phyloP scores from a whole-genome alignment of 2,329 filamentous ascomycete species.

The Pseudogymnoascus sp. region DNA sequence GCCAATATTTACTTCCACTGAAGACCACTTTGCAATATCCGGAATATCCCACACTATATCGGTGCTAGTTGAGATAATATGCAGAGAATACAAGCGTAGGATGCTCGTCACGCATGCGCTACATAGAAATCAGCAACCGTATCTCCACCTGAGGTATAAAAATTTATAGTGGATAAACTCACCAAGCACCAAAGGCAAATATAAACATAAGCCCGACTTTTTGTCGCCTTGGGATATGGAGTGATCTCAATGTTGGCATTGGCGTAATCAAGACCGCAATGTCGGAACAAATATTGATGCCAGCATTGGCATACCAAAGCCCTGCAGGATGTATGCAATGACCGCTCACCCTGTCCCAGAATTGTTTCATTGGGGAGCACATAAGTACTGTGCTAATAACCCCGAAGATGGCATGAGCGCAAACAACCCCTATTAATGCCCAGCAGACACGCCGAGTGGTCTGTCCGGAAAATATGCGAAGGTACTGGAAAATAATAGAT shows the following conservation, averaged over 20 bases:
- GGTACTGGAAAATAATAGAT: slow-evolving; percentile 34
- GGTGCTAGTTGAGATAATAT: slow-evolving; percentile 4
- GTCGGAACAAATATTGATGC: slow-evolving; percentile 18
- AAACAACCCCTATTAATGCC: no score
- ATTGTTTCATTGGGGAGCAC: slow-evolving; percentile 16
- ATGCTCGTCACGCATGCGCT: slow-evolving; percentile 17
- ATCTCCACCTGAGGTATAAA: neutral
- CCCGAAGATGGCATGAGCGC: no score
- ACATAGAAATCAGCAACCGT: neutral
- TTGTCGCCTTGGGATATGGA: slow-evolving; percentile 16
- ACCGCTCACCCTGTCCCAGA: slow-evolving; percentile 15
- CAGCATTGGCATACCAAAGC: slow-evolving; percentile 17
- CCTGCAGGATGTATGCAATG: no score
- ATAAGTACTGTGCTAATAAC: no score
- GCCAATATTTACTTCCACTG: slow-evolving; percentile 75
- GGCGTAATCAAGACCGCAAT: slow-evolving; percentile 16
- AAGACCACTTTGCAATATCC: neutral
- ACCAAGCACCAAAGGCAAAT: slow-evolving; percentile 21
- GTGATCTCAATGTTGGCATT: slow-evolving; percentile 14
- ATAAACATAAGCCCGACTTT: slow-evolving; percentile 18
- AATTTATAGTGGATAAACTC: no score
- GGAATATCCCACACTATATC: slow-evolving; percentile 11
- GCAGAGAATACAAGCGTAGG: slow-evolving; percentile 14
- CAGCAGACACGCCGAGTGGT: slow-evolving; percentile 18
- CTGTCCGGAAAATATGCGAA: slow-evolving; percentile 30